Evolutionary conservation across 2,329 filamentous ascomycete species (phyloP).

Genomic region (Taxawa tesnikishii): DNA sequence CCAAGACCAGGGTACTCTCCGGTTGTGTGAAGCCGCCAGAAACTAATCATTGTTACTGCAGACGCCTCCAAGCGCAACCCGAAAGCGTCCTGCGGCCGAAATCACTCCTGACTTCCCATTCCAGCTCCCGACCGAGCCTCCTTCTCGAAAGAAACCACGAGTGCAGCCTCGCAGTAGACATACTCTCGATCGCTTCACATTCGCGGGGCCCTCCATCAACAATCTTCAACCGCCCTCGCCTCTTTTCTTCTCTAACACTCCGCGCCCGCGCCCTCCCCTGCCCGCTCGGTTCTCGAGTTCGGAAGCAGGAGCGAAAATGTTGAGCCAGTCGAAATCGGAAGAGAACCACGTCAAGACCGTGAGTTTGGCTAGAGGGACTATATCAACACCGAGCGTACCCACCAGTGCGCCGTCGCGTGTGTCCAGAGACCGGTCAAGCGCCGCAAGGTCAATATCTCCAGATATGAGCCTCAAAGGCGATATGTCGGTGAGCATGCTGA

Average conservation of each 20-base stretch:
- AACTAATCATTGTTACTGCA: neutral
- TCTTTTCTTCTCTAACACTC: conserved; percentile 39
- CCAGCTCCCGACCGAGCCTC: neutral
- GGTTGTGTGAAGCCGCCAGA: neutral
- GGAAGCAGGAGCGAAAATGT: conserved; percentile 46
- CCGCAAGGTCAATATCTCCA: conserved; percentile 37
- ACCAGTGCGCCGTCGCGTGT: conserved; percentile 24
- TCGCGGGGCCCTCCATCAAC: conserved; percentile 9
- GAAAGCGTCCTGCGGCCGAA: neutral
- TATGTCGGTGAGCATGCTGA: conserved; percentile 41
- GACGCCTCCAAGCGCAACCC: neutral
- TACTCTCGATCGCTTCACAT: conserved; percentile 12
- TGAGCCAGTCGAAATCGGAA: conserved; percentile 37
- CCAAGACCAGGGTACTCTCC: too few relatives aligned
- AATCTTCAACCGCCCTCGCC: conserved; percentile 30
- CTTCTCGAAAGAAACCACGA: conserved; percentile 9
- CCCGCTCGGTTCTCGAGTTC: conserved; percentile 44
- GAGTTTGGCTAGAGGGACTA: conserved; percentile 35
- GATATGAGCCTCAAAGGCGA: conserved; percentile 37
- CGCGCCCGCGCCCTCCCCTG: conserved; percentile 29
- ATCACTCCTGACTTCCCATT: neutral
- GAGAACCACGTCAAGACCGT: conserved; percentile 39
- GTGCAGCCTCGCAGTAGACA: conserved; percentile 10
- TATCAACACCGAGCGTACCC: conserved; percentile 13
- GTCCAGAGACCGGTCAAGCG: conserved; percentile 40